phyloP scores from a whole-genome alignment of 2,329 filamentous ascomycete genomes.

The Paecilomyces formosus region DNA sequence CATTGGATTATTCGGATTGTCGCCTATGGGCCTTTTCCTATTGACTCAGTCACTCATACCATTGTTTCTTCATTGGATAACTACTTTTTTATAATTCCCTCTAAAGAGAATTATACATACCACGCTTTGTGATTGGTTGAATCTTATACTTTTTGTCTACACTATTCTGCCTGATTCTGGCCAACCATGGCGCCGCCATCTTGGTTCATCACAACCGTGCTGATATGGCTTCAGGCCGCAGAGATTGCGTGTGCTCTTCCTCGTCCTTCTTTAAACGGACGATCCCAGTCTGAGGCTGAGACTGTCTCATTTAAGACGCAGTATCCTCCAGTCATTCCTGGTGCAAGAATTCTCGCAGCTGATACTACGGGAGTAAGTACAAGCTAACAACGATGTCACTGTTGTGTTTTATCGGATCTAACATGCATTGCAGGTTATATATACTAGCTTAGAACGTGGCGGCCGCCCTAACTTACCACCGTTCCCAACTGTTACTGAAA shows the following conservation, averaged over 20 bases:
- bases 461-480: slow-evolving; percentile 20
- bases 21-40: not conserved
- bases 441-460: slow-evolving; percentile 8
- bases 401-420: not conserved
- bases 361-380: slow-evolving; percentile 24
- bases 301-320: slow-evolving; percentile 22
- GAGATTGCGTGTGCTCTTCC: slow-evolving; percentile 20
- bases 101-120: not conserved
- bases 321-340: slow-evolving; percentile 24
- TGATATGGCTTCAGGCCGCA: slow-evolving; percentile 27
- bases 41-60: not conserved
- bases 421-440: not conserved
- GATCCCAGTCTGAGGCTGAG: not conserved
- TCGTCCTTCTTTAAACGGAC: slow-evolving; percentile 7
- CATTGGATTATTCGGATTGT: not conserved
- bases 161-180: not conserved
- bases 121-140: not conserved
- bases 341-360: slow-evolving; percentile 18
- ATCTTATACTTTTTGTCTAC: not conserved
- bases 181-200: slow-evolving; percentile 13
- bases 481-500: slow-evolving; percentile 13
- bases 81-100: not conserved
- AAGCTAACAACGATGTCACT: not conserved
- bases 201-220: slow-evolving; percentile 21
- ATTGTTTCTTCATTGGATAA: not conserved